Evolutionary conservation across 768 basidiomycete species (phyloP).

Genomic region (Lactarius hengduanensis): DNA sequence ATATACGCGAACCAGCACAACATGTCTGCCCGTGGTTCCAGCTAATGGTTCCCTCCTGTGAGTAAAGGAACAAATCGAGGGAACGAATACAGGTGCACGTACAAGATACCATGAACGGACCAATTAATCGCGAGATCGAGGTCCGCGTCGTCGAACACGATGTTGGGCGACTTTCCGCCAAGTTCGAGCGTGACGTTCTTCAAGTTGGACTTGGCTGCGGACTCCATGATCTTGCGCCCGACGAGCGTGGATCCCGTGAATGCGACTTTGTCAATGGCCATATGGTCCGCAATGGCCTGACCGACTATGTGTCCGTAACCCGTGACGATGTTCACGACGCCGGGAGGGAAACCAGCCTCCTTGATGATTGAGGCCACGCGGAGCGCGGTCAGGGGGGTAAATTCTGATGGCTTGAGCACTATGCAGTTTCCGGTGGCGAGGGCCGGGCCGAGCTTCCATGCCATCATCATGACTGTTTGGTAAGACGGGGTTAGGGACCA

Average conservation of each 20-base stretch:
- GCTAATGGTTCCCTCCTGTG: constrained; percentile 35
- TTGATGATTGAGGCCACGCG: constrained; percentile 44
- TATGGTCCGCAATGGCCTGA: constrained; percentile 54
- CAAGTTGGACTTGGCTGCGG: constrained; percentile 58
- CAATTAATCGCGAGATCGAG: constrained; percentile 57
- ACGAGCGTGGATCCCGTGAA: constrained; percentile 71
- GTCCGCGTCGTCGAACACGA: constrained; percentile 64
- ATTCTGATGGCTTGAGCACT: constrained; percentile 66
- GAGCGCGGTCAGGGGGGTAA: constrained; percentile 59
- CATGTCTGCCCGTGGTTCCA: constrained; percentile 78
- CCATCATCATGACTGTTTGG: constrained; percentile 47
- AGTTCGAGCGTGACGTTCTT: constrained; percentile 72
- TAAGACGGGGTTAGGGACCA: neutral
- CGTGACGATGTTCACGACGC: constrained; percentile 59
- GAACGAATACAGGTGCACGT: constrained; percentile 27
- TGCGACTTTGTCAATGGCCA: constrained; percentile 61
- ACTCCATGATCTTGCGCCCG: constrained; percentile 62
- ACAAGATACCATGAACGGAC: constrained; percentile 60
- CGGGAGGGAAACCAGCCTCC: constrained; percentile 62
- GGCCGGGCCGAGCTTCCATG: constrained; percentile 64
- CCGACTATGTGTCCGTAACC: constrained; percentile 58
- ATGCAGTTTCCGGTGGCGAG: constrained; percentile 61
- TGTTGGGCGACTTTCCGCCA: constrained; percentile 64
- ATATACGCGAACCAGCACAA: constrained; percentile 79
- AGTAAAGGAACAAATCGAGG: neutral